Percentiles rank a stretch among this genome's conserved stretches.
Evolutionary conservation across 78 protist genomes (phyloP).

Genomic region (Parvularia atlantis): DNA sequence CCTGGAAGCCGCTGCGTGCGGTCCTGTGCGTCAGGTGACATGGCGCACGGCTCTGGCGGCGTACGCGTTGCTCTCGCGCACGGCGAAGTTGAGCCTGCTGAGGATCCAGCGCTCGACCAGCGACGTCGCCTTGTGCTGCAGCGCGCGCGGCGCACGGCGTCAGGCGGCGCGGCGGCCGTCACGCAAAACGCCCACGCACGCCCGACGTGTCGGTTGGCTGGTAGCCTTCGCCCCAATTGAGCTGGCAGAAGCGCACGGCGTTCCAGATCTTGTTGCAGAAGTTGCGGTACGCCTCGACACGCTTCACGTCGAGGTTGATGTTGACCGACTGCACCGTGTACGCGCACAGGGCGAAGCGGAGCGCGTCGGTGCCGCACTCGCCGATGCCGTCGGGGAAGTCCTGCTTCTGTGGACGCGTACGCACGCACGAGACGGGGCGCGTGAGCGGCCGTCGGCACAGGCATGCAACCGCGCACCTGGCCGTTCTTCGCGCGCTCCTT

Average conservation of each 20-base stretch:
- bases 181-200: too few relatives aligned
- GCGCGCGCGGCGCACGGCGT: not conserved
- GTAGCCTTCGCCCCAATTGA: not conserved
- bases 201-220: not conserved
- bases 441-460: not conserved
- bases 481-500: not conserved
- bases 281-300: constrained; percentile 47
- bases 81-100: constrained; percentile 30
- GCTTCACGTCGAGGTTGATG: constrained; percentile 60
- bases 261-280: constrained; percentile 90
- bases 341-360: constrained; percentile 57
- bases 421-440: not conserved
- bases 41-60: too few relatives aligned
- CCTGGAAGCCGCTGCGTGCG: not conserved
- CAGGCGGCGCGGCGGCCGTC: not conserved
- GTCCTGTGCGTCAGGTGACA: constrained; percentile 3
- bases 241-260: constrained; percentile 39
- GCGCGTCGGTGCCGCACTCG: constrained; percentile 83
- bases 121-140: not conserved
- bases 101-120: constrained; percentile 66
- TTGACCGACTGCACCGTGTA: constrained; percentile 31
- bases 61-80: too few relatives aligned
- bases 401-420: constrained; percentile 12
- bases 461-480: not conserved
- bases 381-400: constrained; percentile 78